These are phyloP conservation scores for Forsythia suspensa DNA, from an alignment of 257 asterid genomes.

Conservation along the genomic window DNA sequence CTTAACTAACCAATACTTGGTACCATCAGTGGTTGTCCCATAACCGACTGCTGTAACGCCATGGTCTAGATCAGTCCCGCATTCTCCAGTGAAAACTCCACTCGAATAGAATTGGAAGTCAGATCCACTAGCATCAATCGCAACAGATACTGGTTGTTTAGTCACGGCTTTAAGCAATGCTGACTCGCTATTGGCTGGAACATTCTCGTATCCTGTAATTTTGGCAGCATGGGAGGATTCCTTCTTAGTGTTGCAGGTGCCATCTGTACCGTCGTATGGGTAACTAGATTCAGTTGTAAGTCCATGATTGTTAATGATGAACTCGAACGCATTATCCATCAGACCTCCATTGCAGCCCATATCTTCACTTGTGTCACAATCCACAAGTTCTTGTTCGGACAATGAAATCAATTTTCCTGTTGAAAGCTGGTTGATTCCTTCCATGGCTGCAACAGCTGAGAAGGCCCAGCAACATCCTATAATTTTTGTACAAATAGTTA, in stretches of 20 bases:
- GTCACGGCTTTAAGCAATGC: background rate
- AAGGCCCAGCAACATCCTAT: background rate
- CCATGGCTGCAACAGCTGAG: background rate
- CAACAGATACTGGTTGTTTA: background rate
- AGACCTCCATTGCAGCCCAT: background rate
- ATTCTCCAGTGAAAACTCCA: background rate
- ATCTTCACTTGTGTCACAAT: background rate
- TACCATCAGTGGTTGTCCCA: background rate
- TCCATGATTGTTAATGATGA: background rate
- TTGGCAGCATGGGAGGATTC: background rate
- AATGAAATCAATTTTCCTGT: background rate
- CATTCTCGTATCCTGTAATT: background rate
- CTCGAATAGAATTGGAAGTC: background rate
- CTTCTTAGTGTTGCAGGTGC: background rate
- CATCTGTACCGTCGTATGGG: background rate
- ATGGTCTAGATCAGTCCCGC: background rate
- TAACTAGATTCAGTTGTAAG: background rate
- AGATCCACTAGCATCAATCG: background rate
- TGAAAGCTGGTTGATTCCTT: background rate
- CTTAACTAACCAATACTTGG: background rate
- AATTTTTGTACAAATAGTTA: background rate
- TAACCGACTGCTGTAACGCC: background rate
- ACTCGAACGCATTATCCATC: background rate
- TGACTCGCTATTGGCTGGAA: background rate
- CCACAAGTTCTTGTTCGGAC: background rate